Evolutionary conservation across 2,329 filamentous ascomycete species (phyloP), one percentile per base, ranked within the genome.

Genomic region (Epichloe festucae): DNA sequence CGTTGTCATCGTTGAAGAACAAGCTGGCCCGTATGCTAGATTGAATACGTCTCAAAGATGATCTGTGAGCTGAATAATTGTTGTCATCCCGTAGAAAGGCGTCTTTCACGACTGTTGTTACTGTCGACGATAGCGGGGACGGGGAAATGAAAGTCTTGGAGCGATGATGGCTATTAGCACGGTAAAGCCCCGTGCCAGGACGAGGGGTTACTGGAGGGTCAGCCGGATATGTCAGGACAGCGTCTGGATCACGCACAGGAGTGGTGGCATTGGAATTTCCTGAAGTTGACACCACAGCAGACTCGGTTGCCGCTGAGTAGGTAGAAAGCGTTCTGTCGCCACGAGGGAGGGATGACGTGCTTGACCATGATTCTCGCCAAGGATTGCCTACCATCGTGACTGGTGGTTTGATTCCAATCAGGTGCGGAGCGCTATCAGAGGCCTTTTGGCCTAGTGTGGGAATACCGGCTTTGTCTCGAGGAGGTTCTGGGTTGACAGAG

Each of bases 41-140:
- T 46, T 75, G 69, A 50, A 74, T 67, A 12, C 75, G 70, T 46
- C 72, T 66, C 46, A 73, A 65, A 8, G 74, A 74, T 10, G 71
- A 70, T 51, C 67, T 70, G 41, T 68, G 68, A 5, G 69, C 54
- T 19, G 67, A 58, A 0, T 70, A 62, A 35, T 62, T 64, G 27
- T 73, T 70, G 15, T 73, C 67, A 35, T 72, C 70, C 11, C 74
- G 67, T 2, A 78, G 67, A 34, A 80, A 68, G 11, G 72, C 75
- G 56, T 81, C 78, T 42, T 77, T 74, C 43, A 82, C 74, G 0
- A 78, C 76, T 0, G 76, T 75, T 17, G 71, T 78, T 39, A 82
- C 74, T 1, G 78, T 80, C 0, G 77, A 79, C 2, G 77, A 79
- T 36, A 81, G 69, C 0, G 78, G 78, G 0, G 78, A 81, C 11